Percentiles rank a stretch among this genome's conserved stretches.
phyloP scores from a whole-genome alignment of 352 stramenopile genomes.

The Phytophthora agathidicida region DNA sequence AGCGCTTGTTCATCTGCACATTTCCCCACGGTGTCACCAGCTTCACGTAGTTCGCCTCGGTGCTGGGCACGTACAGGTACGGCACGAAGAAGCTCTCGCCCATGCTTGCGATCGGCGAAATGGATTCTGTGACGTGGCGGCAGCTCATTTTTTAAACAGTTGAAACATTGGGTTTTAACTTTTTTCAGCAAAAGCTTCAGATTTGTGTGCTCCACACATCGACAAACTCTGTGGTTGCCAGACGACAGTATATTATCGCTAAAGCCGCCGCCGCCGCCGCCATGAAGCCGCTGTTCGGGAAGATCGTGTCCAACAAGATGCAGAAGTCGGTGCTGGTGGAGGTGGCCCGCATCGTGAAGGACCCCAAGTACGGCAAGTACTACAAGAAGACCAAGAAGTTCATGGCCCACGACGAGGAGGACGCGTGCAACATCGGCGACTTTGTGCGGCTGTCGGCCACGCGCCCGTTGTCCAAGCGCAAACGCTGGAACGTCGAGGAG shows the following conservation, averaged over 20 bases:
- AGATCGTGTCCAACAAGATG: conserved; percentile 97
- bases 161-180: too few relatives aligned
- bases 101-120: conserved; percentile 26
- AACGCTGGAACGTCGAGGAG: conserved; percentile 90
- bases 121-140: conserved; percentile 17
- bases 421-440: conserved; percentile 93
- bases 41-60: conserved; percentile 59
- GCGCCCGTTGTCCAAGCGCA: conserved; percentile 86
- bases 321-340: conserved; percentile 96
- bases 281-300: conserved; percentile 94
- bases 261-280: background rate
- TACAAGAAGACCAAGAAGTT: conserved; percentile 97
- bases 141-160: too few relatives aligned
- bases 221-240: too few relatives aligned
- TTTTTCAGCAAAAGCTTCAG: conserved; percentile 21
- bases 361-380: conserved; percentile 95
- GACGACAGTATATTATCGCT: too few relatives aligned
- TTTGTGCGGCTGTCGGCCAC: conserved; percentile 79
- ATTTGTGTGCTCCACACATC: too few relatives aligned
- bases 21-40: conserved; percentile 74
- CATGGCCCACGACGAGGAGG: conserved; percentile 97
- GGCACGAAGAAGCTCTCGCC: conserved; percentile 61
- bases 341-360: conserved; percentile 93
- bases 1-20: conserved; percentile 62
- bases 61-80: conserved; percentile 76